Conservation (phyloP, 768 basidiomycete genomes). For the Serendipita sp. region DNA sequence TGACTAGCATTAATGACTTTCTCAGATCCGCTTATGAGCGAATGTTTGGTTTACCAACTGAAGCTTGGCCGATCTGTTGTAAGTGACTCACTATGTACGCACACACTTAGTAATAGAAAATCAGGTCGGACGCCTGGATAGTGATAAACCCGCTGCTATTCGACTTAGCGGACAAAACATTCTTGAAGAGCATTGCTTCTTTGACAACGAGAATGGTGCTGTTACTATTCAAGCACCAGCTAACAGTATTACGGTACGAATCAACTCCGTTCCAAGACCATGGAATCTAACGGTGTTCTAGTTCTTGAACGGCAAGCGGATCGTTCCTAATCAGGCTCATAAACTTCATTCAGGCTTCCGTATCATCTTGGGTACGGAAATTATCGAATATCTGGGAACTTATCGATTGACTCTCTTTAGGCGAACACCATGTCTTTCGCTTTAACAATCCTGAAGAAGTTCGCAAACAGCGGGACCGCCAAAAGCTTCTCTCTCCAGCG, state of each 20-base stretch:
- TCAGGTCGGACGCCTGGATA: conserved; percentile 79
- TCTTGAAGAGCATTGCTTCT: conserved; percentile 79
- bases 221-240: conserved; percentile 68
- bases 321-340: conserved; percentile 59
- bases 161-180: conserved; percentile 87
- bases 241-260: conserved; percentile 59
- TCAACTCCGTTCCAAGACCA: not conserved
- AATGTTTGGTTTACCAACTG: conserved; percentile 85
- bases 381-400: not conserved
- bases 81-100: conserved; percentile 15
- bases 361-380: conserved; percentile 74
- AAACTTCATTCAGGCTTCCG: conserved; percentile 90
- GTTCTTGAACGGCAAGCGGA: conserved; percentile 91
- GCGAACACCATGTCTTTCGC: conserved; percentile 93
- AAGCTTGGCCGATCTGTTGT: conserved; percentile 71
- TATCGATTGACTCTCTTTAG: conserved; percentile 23
- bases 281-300: conserved; percentile 17
- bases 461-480: conserved; percentile 75
- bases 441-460: conserved; percentile 95
- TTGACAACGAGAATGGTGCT: conserved; percentile 73
- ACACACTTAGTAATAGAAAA: not conserved
- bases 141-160: conserved; percentile 67
- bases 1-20: conserved; percentile 9
- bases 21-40: conserved; percentile 87
- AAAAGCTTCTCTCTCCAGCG: conserved; percentile 51